Evolutionary conservation across 768 basidiomycete species (phyloP).

Genomic region (Candolleomyces efflorescens): DNA sequence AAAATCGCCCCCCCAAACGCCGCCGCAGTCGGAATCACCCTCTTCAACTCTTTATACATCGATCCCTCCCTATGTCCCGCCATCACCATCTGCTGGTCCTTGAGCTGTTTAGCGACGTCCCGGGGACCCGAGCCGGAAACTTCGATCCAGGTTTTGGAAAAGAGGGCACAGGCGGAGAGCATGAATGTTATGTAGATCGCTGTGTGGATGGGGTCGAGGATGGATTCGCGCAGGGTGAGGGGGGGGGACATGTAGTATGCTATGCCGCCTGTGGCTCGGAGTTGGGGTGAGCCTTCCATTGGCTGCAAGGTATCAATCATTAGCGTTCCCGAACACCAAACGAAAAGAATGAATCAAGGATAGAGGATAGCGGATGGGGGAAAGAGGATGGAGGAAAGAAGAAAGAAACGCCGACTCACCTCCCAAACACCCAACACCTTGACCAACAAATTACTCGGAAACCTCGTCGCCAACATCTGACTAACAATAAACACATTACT

Average conservation of each 20-base stretch:
- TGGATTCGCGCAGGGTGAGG: conserved; percentile 83
- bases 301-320: conserved; percentile 52
- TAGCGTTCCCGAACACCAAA: not conserved
- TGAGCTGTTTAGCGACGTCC: conserved; percentile 96
- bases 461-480: conserved; percentile 91
- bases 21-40: conserved; percentile 96
- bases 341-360: not conserved
- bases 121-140: conserved; percentile 94
- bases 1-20: conserved; percentile 97
- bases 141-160: conserved; percentile 99
- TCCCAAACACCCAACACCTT: conserved; percentile 96
- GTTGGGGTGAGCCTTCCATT: conserved; percentile 89
- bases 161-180: conserved; percentile 90
- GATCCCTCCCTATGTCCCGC: conserved; percentile 92
- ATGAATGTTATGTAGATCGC: conserved; percentile 77
- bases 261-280: conserved; percentile 85
- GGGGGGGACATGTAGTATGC: conserved; percentile 98
- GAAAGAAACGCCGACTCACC: conserved; percentile 44
- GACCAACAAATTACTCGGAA: conserved; percentile 90
- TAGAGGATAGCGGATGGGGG: not conserved
- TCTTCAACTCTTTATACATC: conserved; percentile 99
- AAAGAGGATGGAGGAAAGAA: not conserved
- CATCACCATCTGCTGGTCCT: conserved; percentile 97
- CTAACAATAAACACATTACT: conserved; percentile 94
- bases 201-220: conserved; percentile 94